Evolutionary conservation across 345 rosid species (phyloP).

Genomic region (Rhizophora mangle): DNA sequence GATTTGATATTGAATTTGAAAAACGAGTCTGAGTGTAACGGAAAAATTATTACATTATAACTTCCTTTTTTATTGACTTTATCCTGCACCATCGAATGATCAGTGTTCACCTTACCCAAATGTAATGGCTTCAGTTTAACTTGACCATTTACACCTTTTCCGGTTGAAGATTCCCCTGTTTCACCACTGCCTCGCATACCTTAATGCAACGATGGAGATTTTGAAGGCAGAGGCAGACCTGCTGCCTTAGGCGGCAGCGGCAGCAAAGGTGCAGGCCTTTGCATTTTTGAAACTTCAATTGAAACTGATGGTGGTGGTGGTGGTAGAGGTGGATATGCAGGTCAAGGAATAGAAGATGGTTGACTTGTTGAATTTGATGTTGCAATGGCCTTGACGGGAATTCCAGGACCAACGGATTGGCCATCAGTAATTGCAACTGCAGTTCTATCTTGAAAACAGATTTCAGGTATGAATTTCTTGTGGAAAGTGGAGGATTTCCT

Average conservation of each 20-base stretch:
- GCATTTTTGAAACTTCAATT: conserved; percentile 15
- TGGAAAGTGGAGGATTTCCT: neutral
- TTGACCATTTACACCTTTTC: conserved; percentile 33
- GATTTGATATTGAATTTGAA: conserved; percentile 28
- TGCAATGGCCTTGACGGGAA: conserved; percentile 17
- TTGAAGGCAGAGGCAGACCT: conserved; percentile 29
- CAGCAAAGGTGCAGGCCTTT: conserved; percentile 36
- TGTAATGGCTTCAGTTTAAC: conserved; percentile 86
- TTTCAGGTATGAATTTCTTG: neutral
- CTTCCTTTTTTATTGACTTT: conserved; percentile 33
- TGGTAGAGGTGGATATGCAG: conserved; percentile 1
- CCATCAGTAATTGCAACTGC: neutral
- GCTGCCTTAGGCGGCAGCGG: conserved; percentile 42
- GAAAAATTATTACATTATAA: too few relatives aligned
- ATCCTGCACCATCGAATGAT: conserved; percentile 94
- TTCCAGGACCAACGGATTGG: neutral
- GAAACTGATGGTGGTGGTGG: conserved; percentile 25
- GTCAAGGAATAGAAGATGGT: conserved; percentile 26
- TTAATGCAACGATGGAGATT: conserved; percentile 37
- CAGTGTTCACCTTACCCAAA: conserved; percentile 73
- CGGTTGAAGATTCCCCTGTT: conserved; percentile 35
- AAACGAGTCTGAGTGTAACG: neutral
- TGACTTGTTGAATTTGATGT: conserved; percentile 20
- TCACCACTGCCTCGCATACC: conserved; percentile 18
- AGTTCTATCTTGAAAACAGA: conserved; percentile 3